These are phyloP conservation scores for Aspergillus sparsus DNA, from an alignment of 495 filamentous ascomycete species.

Conservation along the genomic window DNA sequence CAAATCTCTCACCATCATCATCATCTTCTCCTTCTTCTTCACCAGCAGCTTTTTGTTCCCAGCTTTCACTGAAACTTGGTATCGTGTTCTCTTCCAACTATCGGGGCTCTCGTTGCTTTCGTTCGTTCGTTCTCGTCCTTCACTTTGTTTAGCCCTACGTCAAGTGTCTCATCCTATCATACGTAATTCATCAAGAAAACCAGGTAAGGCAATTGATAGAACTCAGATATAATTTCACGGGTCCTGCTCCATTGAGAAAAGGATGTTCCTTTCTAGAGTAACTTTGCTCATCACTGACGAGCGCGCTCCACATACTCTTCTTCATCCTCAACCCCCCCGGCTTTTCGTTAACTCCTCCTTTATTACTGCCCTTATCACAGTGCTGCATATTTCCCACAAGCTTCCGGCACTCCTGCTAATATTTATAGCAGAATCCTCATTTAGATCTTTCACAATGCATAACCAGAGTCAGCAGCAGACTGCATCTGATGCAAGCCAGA, in stretches of 20 bases:
- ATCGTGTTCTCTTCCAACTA: slow-evolving; percentile 6
- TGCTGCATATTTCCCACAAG: neutral
- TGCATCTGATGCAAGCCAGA: slow-evolving; percentile 40
- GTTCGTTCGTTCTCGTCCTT: slow-evolving; percentile 7
- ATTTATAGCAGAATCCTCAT: slow-evolving; percentile 10
- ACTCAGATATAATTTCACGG: neutral
- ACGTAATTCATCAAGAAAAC: slow-evolving; percentile 14
- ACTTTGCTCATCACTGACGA: no score
- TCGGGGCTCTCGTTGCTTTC: slow-evolving; percentile 6
- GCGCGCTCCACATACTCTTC: no score
- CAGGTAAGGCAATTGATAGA: slow-evolving; percentile 1
- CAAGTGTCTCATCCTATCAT: slow-evolving; percentile 9
- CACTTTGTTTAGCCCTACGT: neutral
- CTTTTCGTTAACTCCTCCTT: no score
- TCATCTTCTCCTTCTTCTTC: slow-evolving; percentile 28
- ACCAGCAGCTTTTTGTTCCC: slow-evolving; percentile 10
- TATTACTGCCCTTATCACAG: neutral
- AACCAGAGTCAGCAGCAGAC: slow-evolving; percentile 19
- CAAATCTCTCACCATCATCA: neutral
- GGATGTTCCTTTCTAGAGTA: no score
- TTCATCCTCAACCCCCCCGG: no score
- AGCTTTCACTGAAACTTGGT: slow-evolving; percentile 1
- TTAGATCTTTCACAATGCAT: slow-evolving; percentile 36
- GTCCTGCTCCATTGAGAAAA: no score
- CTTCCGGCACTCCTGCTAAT: neutral